These are phyloP conservation scores for Aspergillus leporis DNA, from an alignment of 495 filamentous ascomycete species.

Conservation along the genomic window DNA sequence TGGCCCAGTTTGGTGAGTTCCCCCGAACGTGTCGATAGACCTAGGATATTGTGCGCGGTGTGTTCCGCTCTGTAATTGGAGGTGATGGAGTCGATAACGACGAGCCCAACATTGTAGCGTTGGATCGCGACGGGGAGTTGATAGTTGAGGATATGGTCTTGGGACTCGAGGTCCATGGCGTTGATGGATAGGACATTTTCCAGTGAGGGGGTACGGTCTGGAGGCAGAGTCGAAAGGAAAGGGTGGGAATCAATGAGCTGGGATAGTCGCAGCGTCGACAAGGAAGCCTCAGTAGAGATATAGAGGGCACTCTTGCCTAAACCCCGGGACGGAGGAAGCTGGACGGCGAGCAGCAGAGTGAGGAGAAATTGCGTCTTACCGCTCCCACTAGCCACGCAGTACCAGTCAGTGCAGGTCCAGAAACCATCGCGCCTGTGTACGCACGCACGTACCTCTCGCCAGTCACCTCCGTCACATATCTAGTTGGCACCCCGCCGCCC, in stretches of 20 bases:
- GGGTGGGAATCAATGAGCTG: constrained; percentile 76
- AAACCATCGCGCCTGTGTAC: background rate
- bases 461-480: constrained; percentile 85
- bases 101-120: constrained; percentile 71
- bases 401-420: background rate
- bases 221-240: constrained; percentile 48
- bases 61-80: constrained; percentile 95
- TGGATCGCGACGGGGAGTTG: constrained; percentile 84
- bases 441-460: constrained; percentile 70
- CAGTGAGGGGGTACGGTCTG: constrained; percentile 60
- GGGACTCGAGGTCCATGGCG: constrained; percentile 89
- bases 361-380: constrained; percentile 98
- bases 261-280: constrained; percentile 75
- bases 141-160: constrained; percentile 91
- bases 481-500: constrained; percentile 80
- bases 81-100: constrained; percentile 87
- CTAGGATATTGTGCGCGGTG: constrained; percentile 32
- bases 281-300: constrained; percentile 89
- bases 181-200: constrained; percentile 71
- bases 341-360: constrained; percentile 75
- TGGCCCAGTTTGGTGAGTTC: constrained; percentile 78
- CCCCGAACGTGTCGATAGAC: constrained; percentile 51
- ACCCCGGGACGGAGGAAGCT: constrained; percentile 73
- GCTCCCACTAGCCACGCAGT: constrained; percentile 59
- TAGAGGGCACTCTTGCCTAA: constrained; percentile 73